Conservation (phyloP, 129 eudicot species). For the Apium graveolens region DNA sequence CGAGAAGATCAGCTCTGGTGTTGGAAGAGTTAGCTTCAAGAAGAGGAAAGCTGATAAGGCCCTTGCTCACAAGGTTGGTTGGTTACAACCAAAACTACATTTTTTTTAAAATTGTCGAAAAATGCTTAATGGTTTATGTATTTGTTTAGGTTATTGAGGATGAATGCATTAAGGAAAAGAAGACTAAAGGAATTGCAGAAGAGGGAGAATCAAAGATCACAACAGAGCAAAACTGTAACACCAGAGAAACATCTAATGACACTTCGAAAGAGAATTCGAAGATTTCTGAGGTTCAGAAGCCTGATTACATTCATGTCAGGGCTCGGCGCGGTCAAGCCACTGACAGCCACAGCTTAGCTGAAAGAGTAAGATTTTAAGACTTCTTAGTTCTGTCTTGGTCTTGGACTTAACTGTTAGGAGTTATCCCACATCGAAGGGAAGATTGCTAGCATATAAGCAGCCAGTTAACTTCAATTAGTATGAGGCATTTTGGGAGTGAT, state of each 20-base stretch:
- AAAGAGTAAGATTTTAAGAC: constrained; percentile 51
- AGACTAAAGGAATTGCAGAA: constrained; percentile 42
- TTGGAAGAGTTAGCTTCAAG: constrained; percentile 43
- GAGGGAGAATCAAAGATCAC: constrained; percentile 62
- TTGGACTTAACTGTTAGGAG: too few species aligned
- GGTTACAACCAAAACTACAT: constrained; percentile 1
- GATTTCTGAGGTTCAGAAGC: constrained; percentile 61
- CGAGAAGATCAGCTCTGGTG: constrained; percentile 22
- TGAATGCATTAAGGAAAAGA: constrained; percentile 42
- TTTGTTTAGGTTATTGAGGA: constrained; percentile 40
- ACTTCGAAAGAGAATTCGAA: constrained; percentile 60
- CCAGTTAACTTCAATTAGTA: too few species aligned
- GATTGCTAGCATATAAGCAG: too few species aligned
- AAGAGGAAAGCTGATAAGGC: constrained; percentile 69
- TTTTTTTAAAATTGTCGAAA: background rate
- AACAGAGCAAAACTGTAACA: constrained; percentile 38
- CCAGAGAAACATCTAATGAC: constrained; percentile 41
- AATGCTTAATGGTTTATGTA: background rate
- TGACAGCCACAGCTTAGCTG: constrained; percentile 96
- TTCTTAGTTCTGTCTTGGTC: background rate
- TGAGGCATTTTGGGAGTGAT: too few species aligned
- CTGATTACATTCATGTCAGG: constrained; percentile 90
- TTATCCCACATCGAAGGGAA: too few species aligned
- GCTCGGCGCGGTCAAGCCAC: constrained; percentile 99
- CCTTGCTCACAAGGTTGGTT: constrained; percentile 62